phyloP scores from a whole-genome alignment of 176 grass and related monocot genomes.

The Paspalum vaginatum region DNA sequence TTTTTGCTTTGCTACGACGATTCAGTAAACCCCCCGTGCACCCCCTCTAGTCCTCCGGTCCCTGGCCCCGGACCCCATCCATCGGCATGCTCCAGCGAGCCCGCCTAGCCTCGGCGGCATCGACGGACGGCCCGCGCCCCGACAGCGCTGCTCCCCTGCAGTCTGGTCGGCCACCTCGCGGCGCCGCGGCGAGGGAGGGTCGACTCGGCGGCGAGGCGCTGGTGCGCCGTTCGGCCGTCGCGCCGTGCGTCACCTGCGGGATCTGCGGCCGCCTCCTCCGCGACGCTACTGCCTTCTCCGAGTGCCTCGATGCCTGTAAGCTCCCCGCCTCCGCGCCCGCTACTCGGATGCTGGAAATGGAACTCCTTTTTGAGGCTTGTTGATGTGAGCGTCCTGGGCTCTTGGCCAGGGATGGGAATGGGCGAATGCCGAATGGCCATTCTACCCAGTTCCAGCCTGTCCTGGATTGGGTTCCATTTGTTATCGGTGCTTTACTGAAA shows the following conservation, averaged over 20 bases:
- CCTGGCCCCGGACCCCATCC: not conserved
- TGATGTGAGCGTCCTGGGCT: not conserved
- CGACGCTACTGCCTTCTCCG: conserved; percentile 53
- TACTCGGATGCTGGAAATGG: not conserved
- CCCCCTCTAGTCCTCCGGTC: not conserved
- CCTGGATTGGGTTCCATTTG: not conserved
- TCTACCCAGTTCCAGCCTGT: not conserved
- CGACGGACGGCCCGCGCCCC: not conserved
- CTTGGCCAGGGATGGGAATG: not conserved
- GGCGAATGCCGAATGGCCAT: not conserved
- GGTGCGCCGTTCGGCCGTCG: conserved; percentile 31
- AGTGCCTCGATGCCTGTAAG: conserved; percentile 62
- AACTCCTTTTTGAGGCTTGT: not conserved
- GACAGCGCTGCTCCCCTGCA: not conserved
- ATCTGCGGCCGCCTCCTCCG: conserved; percentile 50
- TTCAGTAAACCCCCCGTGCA: not conserved
- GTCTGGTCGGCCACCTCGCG: not conserved
- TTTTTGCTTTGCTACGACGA: no score
- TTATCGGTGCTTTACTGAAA: not conserved
- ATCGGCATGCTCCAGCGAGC: not conserved
- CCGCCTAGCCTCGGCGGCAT: not conserved
- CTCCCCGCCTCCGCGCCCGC: not conserved
- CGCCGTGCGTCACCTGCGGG: conserved; percentile 42
- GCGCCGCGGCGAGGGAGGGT: not conserved
- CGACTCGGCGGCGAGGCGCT: not conserved